phyloP scores from a whole-genome alignment of 306 rosid genomes.

The Trifolium repens region DNA sequence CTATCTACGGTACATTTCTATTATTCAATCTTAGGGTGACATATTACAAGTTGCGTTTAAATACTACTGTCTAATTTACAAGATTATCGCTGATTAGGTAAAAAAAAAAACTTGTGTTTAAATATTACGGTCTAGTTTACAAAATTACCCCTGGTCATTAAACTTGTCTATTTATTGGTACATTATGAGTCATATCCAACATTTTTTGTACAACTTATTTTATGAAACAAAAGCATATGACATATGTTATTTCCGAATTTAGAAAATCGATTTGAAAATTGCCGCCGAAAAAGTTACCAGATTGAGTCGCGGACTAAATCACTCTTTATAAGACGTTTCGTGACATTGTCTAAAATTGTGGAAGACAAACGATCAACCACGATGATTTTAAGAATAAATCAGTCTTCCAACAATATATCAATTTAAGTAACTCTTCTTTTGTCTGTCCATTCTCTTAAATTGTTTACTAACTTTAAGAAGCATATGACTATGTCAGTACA shows the following conservation, averaged over 20 bases:
- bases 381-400: too few relatives aligned
- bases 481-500: conserved; percentile 65
- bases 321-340: too few relatives aligned
- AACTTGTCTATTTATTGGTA: not conserved
- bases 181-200: not conserved
- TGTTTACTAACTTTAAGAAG: conserved; percentile 62
- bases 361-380: too few relatives aligned
- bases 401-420: too few relatives aligned
- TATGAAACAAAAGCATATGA: conserved; percentile 54
- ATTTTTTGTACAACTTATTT: conserved; percentile 16
- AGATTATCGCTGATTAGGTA: not conserved
- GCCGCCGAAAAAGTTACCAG: too few relatives aligned
- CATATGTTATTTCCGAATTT: not conserved
- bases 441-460: conserved; percentile 10
- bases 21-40: not conserved
- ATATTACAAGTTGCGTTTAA: too few relatives aligned
- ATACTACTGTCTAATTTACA: not conserved
- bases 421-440: conserved; percentile 46
- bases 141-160: not conserved
- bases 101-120: not conserved
- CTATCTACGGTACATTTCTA: not conserved
- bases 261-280: too few relatives aligned
- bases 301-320: too few relatives aligned
- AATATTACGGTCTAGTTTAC: not conserved
- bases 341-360: too few relatives aligned